phyloP scores from a whole-genome alignment of 352 stramenopile genomes.

The Phytophthora quininea region DNA sequence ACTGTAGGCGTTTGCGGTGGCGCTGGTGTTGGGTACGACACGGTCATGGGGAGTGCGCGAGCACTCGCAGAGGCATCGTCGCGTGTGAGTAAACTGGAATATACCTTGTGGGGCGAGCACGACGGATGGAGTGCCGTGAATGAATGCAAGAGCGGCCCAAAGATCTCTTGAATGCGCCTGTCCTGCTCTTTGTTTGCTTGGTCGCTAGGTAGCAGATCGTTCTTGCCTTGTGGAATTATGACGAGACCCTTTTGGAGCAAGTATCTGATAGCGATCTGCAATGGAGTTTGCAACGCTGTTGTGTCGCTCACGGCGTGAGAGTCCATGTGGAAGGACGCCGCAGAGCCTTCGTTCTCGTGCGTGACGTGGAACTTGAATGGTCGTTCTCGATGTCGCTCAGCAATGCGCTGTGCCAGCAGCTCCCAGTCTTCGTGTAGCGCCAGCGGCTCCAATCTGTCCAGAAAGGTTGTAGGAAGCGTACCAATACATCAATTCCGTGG shows the following conservation, averaged over 20 bases:
- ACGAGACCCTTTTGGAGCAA: slow-evolving; percentile 59
- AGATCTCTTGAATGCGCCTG: slow-evolving; percentile 37
- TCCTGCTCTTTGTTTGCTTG: slow-evolving; percentile 22
- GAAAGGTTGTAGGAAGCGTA: slow-evolving; percentile 36
- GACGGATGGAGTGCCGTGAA: slow-evolving; percentile 42
- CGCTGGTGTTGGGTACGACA: slow-evolving; percentile 14
- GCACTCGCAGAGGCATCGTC: slow-evolving; percentile 49
- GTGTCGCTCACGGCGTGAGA: slow-evolving; percentile 30
- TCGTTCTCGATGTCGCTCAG: slow-evolving; percentile 33
- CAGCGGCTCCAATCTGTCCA: slow-evolving; percentile 26
- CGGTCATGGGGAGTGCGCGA: slow-evolving; percentile 36
- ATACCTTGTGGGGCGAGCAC: slow-evolving; percentile 50
- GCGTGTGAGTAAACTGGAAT: slow-evolving; percentile 51
- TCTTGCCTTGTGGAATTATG: slow-evolving; percentile 39
- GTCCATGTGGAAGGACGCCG: slow-evolving; percentile 38
- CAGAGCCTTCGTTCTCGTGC: slow-evolving; percentile 47
- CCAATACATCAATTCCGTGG: slow-evolving; percentile 47
- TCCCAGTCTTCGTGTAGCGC: slow-evolving; percentile 34
- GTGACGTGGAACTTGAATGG: slow-evolving; percentile 49
- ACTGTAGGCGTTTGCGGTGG: slow-evolving; percentile 19
- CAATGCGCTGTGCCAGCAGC: slow-evolving; percentile 34
- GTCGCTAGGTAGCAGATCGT: slow-evolving; percentile 19
- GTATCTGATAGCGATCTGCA: slow-evolving; percentile 53
- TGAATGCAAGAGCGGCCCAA: slow-evolving; percentile 48
- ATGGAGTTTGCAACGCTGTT: slow-evolving; percentile 37